phyloP scores from a whole-genome alignment of 768 basidiomycete species.

The Glaciozyma martinii region DNA sequence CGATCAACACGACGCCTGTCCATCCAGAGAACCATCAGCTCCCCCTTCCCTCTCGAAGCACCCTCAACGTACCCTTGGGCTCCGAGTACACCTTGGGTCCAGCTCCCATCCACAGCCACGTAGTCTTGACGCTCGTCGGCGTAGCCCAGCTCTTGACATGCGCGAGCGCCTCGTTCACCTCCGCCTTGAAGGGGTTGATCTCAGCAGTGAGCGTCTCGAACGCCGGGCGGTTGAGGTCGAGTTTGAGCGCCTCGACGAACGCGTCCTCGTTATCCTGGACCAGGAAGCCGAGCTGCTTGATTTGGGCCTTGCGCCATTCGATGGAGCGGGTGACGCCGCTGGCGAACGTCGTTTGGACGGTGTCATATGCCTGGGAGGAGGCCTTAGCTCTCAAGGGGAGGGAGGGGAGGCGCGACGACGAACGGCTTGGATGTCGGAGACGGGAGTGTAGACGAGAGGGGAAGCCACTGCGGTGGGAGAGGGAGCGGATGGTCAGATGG shows the following conservation, averaged over 20 bases:
- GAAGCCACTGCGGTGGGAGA: too few species aligned
- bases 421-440: slow-evolving; percentile 5
- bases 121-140: slow-evolving; percentile 52
- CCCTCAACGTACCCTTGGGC: slow-evolving; percentile 46
- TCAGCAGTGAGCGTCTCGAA: slow-evolving; percentile 60
- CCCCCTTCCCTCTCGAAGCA: too few species aligned
- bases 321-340: slow-evolving; percentile 58
- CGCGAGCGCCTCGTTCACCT: slow-evolving; percentile 49
- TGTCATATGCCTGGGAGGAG: too few species aligned
- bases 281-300: slow-evolving; percentile 53
- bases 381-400: too few species aligned
- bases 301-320: slow-evolving; percentile 62
- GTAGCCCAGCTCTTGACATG: slow-evolving; percentile 68
- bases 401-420: too few species aligned
- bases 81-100: slow-evolving; percentile 60
- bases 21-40: too few species aligned
- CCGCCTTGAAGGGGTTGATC: slow-evolving; percentile 48
- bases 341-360: slow-evolving; percentile 53
- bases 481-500: too few species aligned
- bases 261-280: slow-evolving; percentile 60
- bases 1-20: slow-evolving; percentile 29
- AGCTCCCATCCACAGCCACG: slow-evolving; percentile 52
- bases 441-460: slow-evolving; percentile 4
- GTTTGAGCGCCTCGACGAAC: slow-evolving; percentile 52
- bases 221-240: slow-evolving; percentile 57